Evolutionary conservation across 306 rosid species (phyloP), one percentile per base, ranked within the genome.

Genomic region (Gastrolobium villosum): DNA sequence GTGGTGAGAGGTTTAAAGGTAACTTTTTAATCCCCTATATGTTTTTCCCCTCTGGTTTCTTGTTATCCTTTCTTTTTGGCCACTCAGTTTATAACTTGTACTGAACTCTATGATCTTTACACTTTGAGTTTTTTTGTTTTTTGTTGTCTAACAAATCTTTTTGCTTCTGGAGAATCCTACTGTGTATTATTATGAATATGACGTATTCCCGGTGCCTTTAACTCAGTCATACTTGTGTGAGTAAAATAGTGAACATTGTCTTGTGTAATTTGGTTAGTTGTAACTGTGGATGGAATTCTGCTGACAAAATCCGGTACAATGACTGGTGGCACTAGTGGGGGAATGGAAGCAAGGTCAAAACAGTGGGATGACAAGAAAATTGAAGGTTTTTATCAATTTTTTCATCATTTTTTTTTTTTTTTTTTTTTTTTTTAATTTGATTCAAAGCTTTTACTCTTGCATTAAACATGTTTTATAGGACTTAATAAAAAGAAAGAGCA

Each of bases 291-390:
- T 65, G 99, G 99, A 71, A 93, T 88, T 84, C 84, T 96, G 79
- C 94, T 96, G 55, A 87, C 99, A 2, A 96, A 96, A 81, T 93
- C 99, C 3, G 99, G 99, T 83, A 93, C 99, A 56, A 96, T 96
- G 99, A 96, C 99, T 83, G 99, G 99, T 60, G 99, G 99, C 79
- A 93, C 96, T 39, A 96, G 98, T 86, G 99, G 99, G 75, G 99
- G 98, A 88, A 96, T 96, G 99, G 99, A 96, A 87, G 99, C 98
- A 44, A 90, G 97, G 86, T 91, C 99, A 37, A 96, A 93, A 69
- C 86, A 93, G 84, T 96, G 99, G 99, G 98, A 96, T 75, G 99
- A 96, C 83, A 96, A 93, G 80, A 96, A 91, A 85, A 85, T 91
- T 80, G 99, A 91, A 89, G 99, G 99, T 96, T 76, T 77, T 53